A percentile compares a stretch with the other conserved stretches of the same genome.
These are phyloP conservation scores for Didymella segeticola DNA, from an alignment of 2,329 filamentous ascomycete species.

Conservation along the genomic window DNA sequence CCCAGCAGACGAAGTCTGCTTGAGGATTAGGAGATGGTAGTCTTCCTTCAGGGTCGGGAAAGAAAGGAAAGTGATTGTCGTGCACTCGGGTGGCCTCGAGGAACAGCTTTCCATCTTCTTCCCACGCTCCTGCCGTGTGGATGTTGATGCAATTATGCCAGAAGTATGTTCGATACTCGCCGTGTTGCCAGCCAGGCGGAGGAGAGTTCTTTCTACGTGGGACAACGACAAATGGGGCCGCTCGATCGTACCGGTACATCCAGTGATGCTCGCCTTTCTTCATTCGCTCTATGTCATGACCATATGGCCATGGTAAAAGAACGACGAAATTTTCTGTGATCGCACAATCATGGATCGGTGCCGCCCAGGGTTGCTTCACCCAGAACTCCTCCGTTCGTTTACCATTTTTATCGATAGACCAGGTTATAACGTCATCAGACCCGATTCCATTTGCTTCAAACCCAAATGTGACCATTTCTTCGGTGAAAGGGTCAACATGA, in stretches of 20 bases:
- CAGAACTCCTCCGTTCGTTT: slow-evolving; percentile 29
- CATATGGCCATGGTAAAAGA: slow-evolving; percentile 21
- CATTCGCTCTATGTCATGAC: slow-evolving; percentile 46
- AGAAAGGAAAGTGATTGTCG: slow-evolving; percentile 45
- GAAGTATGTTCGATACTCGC: slow-evolving; percentile 37
- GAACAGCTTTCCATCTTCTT: slow-evolving; percentile 41
- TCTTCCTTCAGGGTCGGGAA: slow-evolving; percentile 43
- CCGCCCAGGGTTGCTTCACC: slow-evolving; percentile 46
- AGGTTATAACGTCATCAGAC: slow-evolving; percentile 50
- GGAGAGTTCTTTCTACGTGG: slow-evolving; percentile 47
- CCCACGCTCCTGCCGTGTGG: slow-evolving; percentile 48
- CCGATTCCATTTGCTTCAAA: slow-evolving; percentile 52
- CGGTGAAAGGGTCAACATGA: slow-evolving; percentile 21
- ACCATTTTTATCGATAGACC: slow-evolving; percentile 35
- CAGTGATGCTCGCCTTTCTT: slow-evolving; percentile 52
- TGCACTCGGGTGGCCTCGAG: slow-evolving; percentile 29
- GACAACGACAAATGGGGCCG: slow-evolving; percentile 39
- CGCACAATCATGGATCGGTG: slow-evolving; percentile 54
- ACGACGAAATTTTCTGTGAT: slow-evolving; percentile 49
- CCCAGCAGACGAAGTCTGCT: slow-evolving; percentile 35
- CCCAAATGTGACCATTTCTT: slow-evolving; percentile 23
- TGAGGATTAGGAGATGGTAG: slow-evolving; percentile 26
- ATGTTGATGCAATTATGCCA: background rate
- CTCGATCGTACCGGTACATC: slow-evolving; percentile 47
- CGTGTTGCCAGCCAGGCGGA: slow-evolving; percentile 48